Percentiles rank a stretch among this genome's conserved stretches.
Conservation (phyloP, 805 yeast species). For the Suhomyces sp. region DNA sequence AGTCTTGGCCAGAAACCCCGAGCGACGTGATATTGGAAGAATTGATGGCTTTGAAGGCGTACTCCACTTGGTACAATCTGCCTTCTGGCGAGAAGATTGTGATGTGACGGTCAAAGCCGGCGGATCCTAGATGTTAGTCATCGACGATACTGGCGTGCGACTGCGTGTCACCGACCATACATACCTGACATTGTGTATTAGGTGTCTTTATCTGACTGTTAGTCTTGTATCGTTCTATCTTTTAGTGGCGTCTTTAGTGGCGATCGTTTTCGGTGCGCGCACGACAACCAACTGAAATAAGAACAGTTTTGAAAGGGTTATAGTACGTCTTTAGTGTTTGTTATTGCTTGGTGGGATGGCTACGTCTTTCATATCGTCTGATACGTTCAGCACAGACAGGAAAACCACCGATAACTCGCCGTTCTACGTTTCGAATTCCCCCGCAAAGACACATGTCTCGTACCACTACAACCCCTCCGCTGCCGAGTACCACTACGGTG, state of each 20-base stretch:
- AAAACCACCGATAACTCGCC: constrained; percentile 34
- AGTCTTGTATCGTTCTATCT: not conserved
- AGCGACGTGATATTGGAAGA: constrained; percentile 86
- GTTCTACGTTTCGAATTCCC: constrained; percentile 20
- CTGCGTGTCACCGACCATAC: not conserved
- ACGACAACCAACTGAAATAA: not conserved
- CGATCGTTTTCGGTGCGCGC: not conserved
- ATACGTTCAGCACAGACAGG: constrained; percentile 31
- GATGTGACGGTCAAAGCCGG: constrained; percentile 99
- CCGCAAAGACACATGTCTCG: constrained; percentile 51
- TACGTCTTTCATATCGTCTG: constrained; percentile 3
- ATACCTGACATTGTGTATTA: not conserved
- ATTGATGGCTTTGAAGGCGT: constrained; percentile 95
- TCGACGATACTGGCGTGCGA: too few relatives aligned
- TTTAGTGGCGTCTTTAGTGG: not conserved
- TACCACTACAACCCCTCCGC: constrained; percentile 86
- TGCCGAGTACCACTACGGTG: constrained; percentile 83
- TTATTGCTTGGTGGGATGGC: not conserved
- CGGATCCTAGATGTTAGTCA: constrained; percentile 45
- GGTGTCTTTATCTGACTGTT: not conserved
- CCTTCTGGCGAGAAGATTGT: constrained; percentile 99
- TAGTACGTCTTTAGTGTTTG: too few relatives aligned
- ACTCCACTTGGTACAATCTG: constrained; percentile 94
- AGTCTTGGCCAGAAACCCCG: constrained; percentile 82
- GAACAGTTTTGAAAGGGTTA: too few relatives aligned